phyloP scores from a whole-genome alignment of 2,329 filamentous ascomycete species.

The Ophiostoma tasmaniense region DNA sequence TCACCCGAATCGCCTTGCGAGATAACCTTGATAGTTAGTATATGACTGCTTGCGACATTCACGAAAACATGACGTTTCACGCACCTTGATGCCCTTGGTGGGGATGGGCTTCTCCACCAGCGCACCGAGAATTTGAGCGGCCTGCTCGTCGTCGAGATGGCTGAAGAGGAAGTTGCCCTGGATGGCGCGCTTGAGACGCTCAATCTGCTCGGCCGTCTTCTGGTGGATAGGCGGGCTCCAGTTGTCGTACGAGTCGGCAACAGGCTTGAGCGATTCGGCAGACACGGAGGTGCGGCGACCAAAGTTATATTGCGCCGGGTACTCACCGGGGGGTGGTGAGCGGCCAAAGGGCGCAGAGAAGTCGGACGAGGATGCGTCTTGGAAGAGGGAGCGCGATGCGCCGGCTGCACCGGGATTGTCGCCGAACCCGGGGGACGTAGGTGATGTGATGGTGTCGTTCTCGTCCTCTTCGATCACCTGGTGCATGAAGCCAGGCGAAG shows the following conservation, averaged over 20 bases:
- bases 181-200: constrained; percentile 72
- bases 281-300: constrained; percentile 91
- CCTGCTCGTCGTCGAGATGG: constrained; percentile 90
- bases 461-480: constrained; percentile 76
- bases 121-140: constrained; percentile 75
- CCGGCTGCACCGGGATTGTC: neutral
- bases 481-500: constrained; percentile 29
- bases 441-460: constrained; percentile 61
- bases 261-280: constrained; percentile 89
- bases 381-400: constrained; percentile 10
- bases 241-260: constrained; percentile 71
- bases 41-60: neutral
- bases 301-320: constrained; percentile 90
- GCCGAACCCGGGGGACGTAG: constrained; percentile 43
- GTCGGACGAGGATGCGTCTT: constrained; percentile 7
- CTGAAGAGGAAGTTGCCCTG: constrained; percentile 88
- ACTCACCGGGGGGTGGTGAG: constrained; percentile 52
- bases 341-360: constrained; percentile 43
- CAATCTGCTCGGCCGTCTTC: constrained; percentile 74
- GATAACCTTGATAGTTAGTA: constrained; percentile 58
- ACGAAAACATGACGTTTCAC: constrained; percentile 15
- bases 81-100: constrained; percentile 69
- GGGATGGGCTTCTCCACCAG: constrained; percentile 93
- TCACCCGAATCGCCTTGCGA: constrained; percentile 92
- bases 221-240: constrained; percentile 81